Conservation (phyloP, 1,284 basidiomycete species). For the Ganoderma meredithae region DNA sequence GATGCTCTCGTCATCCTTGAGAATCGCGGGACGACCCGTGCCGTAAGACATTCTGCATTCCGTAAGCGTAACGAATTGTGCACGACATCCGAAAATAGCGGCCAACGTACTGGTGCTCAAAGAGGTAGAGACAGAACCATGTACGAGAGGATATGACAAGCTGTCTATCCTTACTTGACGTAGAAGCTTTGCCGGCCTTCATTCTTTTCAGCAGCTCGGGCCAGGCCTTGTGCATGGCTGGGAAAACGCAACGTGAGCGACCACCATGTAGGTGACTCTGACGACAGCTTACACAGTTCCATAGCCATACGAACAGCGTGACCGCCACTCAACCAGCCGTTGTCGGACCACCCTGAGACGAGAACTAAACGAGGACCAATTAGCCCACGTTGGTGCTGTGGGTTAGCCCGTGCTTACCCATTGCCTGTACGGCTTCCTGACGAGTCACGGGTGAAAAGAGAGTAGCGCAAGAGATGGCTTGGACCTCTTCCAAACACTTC, state of each 20-base stretch:
- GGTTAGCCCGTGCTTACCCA: constrained; percentile 63
- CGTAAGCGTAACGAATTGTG: background rate
- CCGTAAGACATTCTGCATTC: constrained; percentile 82
- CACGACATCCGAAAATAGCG: background rate
- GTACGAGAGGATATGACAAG: constrained; percentile 83
- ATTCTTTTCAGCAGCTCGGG: constrained; percentile 81
- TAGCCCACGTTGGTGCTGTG: constrained; percentile 23
- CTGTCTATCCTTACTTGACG: constrained; percentile 73
- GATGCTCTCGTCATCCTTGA: constrained; percentile 92
- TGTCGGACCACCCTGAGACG: constrained; percentile 90
- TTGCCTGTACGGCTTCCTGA: constrained; percentile 88
- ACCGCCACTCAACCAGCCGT: constrained; percentile 90
- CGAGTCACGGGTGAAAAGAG: constrained; percentile 85
- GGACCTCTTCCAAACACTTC: constrained; percentile 82
- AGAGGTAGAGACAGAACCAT: constrained; percentile 92
- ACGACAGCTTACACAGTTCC: constrained; percentile 76
- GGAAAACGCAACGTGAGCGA: constrained; percentile 9
- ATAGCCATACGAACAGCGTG: constrained; percentile 94
- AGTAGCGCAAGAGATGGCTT: constrained; percentile 83
- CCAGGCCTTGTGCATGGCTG: constrained; percentile 91
- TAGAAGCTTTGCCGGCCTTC: constrained; percentile 64
- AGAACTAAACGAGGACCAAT: constrained; percentile 58
- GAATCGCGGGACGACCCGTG: constrained; percentile 89
- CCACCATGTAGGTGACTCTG: background rate
- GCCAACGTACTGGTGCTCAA: constrained; percentile 85